Evolutionary conservation across 306 rosid species (phyloP).

Genomic region (Oxytropis ochrocephala): DNA sequence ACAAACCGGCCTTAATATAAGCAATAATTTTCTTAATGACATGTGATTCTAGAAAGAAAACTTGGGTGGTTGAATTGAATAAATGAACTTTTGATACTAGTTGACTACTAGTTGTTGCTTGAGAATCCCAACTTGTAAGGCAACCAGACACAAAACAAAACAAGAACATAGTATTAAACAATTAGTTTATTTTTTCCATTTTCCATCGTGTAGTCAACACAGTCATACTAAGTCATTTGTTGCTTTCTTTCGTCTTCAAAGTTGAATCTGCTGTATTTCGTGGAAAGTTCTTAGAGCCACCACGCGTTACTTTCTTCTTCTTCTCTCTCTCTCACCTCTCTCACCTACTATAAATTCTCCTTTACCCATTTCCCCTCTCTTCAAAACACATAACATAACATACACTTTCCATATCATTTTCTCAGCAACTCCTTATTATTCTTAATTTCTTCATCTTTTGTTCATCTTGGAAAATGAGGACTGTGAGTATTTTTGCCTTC

Average conservation of each 20-base stretch:
- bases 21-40: too few species aligned
- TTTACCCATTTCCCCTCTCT: background rate
- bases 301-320: background rate
- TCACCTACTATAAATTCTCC: background rate
- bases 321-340: background rate
- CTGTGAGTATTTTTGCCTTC: slow-evolving; percentile 16
- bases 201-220: too few species aligned
- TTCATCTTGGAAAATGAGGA: slow-evolving; percentile 19
- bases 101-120: slow-evolving; percentile 10
- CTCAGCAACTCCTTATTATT: background rate
- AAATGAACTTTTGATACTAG: too few species aligned
- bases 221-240: too few species aligned
- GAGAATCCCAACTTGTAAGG: slow-evolving; percentile 7
- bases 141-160: too few species aligned
- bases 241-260: too few species aligned
- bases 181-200: too few species aligned
- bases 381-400: background rate
- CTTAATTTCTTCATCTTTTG: background rate
- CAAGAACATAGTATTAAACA: too few species aligned
- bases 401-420: background rate
- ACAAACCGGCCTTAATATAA: too few species aligned
- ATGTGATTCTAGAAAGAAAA: too few species aligned
- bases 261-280: background rate
- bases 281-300: slow-evolving; percentile 23
- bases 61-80: too few species aligned